Base-by-base conservation (phyloP, 495 filamentous ascomycete species). In the Acidiella bohemica region DNA sequence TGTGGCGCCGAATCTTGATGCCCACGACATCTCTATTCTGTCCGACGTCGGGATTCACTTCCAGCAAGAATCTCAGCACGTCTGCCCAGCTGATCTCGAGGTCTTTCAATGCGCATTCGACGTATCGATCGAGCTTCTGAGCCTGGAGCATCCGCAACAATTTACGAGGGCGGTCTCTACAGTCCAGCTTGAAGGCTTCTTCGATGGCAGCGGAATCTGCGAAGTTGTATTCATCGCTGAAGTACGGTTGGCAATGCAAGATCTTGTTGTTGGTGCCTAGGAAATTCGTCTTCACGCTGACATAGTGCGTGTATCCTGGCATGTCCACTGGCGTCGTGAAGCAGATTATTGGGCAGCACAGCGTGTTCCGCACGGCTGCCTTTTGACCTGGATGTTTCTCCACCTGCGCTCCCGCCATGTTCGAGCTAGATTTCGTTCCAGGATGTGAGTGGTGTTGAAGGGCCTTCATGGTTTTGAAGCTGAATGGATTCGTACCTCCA, bases 191-290 rank as follows among this genome's bases (percentile, higher is more conserved):
- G 35, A 45, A 57, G 19, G 36, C 30, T 13, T 47, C 42, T 26
- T 31, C 23, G 2, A 57, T 31, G 18, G 39, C 34, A 22, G 43
- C 39, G 24, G 23, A 39, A 3, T 16, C 29, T 2, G 34, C 26
- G 12, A 34, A 27, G 12, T 47, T 38, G 18, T 46, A 45, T 1
- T 56, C 46, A 13, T 60, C 57, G 11, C 36, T 43, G 26, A 60
- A 56, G 40, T 60, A 60, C 9, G 59, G 59, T 47, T 42, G 49
- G 24, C 24, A 42, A 9, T 55, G 46, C 3, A 60, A 39, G 16
- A 34, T 51, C 14, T 34, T 44, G 5, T 45, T 40, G 31, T 62
- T 62, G 13, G 53, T 47, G 4, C 47, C 49, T 1, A 62, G 48
- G 5, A 59, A 38, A 41, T 53, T 56, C 22, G 42, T 27, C 28